Percentiles rank a stretch among this genome's conserved stretches.
Conservation (phyloP, 225 moss, liverwort and hornwort species). For the Physcomitrium patens region DNA sequence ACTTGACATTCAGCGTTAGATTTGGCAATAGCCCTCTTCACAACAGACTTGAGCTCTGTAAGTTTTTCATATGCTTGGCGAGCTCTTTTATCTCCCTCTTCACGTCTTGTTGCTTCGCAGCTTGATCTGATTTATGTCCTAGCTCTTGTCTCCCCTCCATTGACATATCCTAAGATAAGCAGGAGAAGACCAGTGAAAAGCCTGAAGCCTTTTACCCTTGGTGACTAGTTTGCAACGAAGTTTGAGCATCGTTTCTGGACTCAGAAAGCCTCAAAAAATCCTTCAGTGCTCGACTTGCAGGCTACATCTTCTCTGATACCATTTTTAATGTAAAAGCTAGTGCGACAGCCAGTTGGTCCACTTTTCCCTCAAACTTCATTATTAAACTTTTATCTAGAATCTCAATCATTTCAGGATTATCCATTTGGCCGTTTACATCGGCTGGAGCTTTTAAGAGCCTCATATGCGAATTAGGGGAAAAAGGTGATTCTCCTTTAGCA, state of each 20-base stretch:
- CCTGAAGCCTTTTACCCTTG: constrained; percentile 44
- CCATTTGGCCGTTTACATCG: constrained; percentile 45
- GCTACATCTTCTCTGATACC: constrained; percentile 64
- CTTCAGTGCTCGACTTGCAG: constrained; percentile 55
- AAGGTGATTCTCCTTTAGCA: constrained; percentile 37
- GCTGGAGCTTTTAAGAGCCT: constrained; percentile 33
- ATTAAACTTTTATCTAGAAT: constrained; percentile 54
- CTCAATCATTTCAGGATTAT: constrained; percentile 41
- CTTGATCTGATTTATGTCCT: constrained; percentile 70
- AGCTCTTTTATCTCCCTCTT: constrained; percentile 68
- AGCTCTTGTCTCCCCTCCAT: constrained; percentile 68
- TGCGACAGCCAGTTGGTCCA: constrained; percentile 57
- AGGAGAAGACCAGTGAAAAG: constrained; percentile 46
- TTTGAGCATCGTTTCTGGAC: constrained; percentile 11
- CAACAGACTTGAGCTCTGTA: constrained; percentile 64
- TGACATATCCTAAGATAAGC: constrained; percentile 55
- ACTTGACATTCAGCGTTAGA: constrained; percentile 39
- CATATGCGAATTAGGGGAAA: constrained; percentile 16
- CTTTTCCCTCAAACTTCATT: constrained; percentile 53
- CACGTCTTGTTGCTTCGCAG: constrained; percentile 64
- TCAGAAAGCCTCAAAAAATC: constrained; percentile 52
- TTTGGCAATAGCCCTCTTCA: constrained; percentile 51
- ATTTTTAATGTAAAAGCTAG: constrained; percentile 57
- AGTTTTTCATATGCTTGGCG: constrained; percentile 67
- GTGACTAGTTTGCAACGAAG: constrained; percentile 21